Percentiles rank a stretch among this genome's conserved stretches.
phyloP scores from a whole-genome alignment of 306 rosid species.

The Leucaena leucocephala region DNA sequence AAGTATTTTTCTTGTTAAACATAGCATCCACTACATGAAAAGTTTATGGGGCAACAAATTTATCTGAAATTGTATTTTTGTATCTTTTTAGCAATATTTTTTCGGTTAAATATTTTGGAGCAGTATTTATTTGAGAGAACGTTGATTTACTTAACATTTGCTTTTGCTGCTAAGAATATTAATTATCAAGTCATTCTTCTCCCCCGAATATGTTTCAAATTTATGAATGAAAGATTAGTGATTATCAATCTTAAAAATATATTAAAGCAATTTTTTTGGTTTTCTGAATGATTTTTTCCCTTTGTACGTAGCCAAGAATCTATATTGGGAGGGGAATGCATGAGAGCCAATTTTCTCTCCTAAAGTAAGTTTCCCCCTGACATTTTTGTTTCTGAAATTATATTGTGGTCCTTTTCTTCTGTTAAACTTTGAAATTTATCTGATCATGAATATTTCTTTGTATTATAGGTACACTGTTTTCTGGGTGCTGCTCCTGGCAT shows the following conservation, averaged over 20 bases:
- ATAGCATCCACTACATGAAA: constrained; percentile 19
- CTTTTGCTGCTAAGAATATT: background rate
- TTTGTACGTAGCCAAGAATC: constrained; percentile 79
- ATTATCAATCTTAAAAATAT: constrained; percentile 11
- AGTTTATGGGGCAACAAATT: constrained; percentile 8
- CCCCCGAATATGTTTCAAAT: constrained; percentile 5
- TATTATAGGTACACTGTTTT: constrained; percentile 88
- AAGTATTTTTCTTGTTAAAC: constrained; percentile 15
- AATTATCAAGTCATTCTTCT: constrained; percentile 17
- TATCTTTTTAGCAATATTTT: background rate
- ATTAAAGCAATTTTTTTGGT: constrained; percentile 21
- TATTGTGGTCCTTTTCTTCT: constrained; percentile 17
- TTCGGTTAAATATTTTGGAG: background rate
- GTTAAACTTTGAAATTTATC: constrained; percentile 32
- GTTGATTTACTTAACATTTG: background rate
- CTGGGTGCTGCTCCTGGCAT: constrained; percentile 81
- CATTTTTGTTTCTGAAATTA: constrained; percentile 30
- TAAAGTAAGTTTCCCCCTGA: constrained; percentile 66
- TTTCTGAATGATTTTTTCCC: constrained; percentile 33
- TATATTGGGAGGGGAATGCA: constrained; percentile 99
- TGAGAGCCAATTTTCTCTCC: constrained; percentile 80
- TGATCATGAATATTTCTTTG: constrained; percentile 35
- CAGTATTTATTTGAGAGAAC: background rate
- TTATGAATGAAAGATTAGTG: constrained; percentile 16
- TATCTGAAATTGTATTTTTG: constrained; percentile 12